Base-by-base conservation (phyloP, 2,329 filamentous ascomycete species). In the Microdochium nivale region DNA sequence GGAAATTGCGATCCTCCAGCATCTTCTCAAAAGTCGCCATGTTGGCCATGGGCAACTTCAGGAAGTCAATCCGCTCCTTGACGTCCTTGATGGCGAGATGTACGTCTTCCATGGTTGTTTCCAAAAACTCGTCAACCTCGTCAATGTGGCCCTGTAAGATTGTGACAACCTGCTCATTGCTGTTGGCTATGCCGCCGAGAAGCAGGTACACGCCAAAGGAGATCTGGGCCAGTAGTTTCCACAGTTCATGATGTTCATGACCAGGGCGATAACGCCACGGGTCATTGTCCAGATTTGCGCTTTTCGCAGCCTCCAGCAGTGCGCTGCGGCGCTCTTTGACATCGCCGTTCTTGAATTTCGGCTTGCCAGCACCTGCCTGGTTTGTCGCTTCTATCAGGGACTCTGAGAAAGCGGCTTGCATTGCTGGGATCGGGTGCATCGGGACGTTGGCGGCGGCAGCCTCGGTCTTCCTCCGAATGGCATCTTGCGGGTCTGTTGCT, bases 141-240 rank as follows among this genome's bases (percentile, higher is more conserved):
- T 96, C 88, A 54, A 97, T 94, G 67, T 97, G 92, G 14, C 82
- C 84, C 63, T 96, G 90, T 52, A 97, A 76, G 50, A 97, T 97
- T 57, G 79, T 84, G 56, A 96, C 85, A 13, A 96, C 92, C 65
- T 95, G 88, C 32, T 83, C 78, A 58, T 95, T 88, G 59, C 89
- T 95, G 68, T 92, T 95, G 50, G 94, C 91, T 66, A 95, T 81
- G 54, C 85, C 84, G 61, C 91, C 85, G 51, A 95, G 81, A 52
- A 97, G 72, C 46, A 97, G 75, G 66, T 96, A 91, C 35, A 97
- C 85, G 21, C 94, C 92, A 67, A 97, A 97, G 1, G 90, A 86
- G 59, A 97, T 91, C 68, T 97, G 92, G 16, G 92, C 85, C 64
- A 95, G 81, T 48, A 96, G 80, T 71, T 96, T 96, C 75, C 86